Conservation (phyloP, 2,329 filamentous ascomycete species). For the Aspergillus aculeatus region DNA sequence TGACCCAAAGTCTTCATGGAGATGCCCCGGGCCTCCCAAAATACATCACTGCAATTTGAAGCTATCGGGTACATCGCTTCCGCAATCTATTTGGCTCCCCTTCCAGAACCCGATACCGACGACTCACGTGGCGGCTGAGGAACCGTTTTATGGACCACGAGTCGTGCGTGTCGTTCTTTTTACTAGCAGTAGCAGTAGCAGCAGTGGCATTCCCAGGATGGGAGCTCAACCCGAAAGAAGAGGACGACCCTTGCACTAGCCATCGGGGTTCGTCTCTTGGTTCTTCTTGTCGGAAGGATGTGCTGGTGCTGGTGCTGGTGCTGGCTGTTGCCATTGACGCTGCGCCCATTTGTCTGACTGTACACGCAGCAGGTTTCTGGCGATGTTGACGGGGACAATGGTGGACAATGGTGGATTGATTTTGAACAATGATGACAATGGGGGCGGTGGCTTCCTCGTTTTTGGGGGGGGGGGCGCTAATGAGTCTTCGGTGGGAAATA, state of each 20-base stretch:
- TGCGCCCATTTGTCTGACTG: neutral
- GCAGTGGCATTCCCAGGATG: neutral
- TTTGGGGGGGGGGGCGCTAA: no score
- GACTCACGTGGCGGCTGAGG: constrained; percentile 27
- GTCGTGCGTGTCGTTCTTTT: constrained; percentile 11
- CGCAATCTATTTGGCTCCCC: constrained; percentile 32
- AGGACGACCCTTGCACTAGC: neutral
- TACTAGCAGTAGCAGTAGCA: neutral
- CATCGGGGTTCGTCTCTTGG: no score
- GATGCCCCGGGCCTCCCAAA: no score
- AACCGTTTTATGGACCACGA: constrained; percentile 32
- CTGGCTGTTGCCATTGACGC: constrained; percentile 1
- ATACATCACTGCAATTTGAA: neutral
- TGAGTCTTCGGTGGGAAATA: no score
- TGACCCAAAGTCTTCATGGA: no score
- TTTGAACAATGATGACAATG: no score
- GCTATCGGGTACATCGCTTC: constrained; percentile 24
- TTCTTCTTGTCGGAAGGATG: neutral
- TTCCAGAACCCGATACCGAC: constrained; percentile 32
- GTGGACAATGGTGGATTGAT: neutral
- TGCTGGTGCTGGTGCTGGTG: neutral
- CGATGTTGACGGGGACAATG: no score
- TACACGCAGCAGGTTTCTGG: no score
- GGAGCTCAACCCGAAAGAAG: neutral
- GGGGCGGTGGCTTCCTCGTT: no score